Percentiles rank a stretch among this genome's conserved stretches.
phyloP scores from a whole-genome alignment of 2,329 filamentous ascomycete species.

The Knoxdaviesia capensis region DNA sequence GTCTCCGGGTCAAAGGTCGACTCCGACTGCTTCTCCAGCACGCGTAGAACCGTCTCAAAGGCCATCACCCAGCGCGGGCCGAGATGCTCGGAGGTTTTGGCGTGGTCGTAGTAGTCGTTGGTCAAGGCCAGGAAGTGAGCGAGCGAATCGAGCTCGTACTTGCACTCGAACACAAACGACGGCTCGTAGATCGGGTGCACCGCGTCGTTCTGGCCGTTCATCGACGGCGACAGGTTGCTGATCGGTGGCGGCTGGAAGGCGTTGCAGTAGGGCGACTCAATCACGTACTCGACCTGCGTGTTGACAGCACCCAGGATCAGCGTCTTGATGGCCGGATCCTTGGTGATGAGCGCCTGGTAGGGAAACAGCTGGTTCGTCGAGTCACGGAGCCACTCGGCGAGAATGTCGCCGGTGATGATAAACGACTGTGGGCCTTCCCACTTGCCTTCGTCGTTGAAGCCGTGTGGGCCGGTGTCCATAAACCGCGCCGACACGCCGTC shows the following conservation, averaged over 20 bases:
- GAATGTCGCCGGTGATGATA: slow-evolving; percentile 83
- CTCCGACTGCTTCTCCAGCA: slow-evolving; percentile 59
- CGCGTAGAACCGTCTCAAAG: slow-evolving; percentile 49
- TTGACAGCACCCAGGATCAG: slow-evolving; percentile 87
- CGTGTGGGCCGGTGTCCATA: slow-evolving; percentile 17
- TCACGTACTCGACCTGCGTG: slow-evolving; percentile 88
- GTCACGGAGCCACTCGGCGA: slow-evolving; percentile 81
- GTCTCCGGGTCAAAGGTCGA: slow-evolving; percentile 59
- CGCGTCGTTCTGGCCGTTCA: slow-evolving; percentile 62
- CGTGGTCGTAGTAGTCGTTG: slow-evolving; percentile 73
- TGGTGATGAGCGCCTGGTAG: slow-evolving; percentile 69
- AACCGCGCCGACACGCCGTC: slow-evolving; percentile 24
- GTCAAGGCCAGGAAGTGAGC: slow-evolving; percentile 73
- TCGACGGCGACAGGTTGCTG: slow-evolving; percentile 48
- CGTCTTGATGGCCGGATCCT: slow-evolving; percentile 56
- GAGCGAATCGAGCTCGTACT: slow-evolving; percentile 92
- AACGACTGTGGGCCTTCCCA: slow-evolving; percentile 84
- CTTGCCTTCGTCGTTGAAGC: slow-evolving; percentile 29
- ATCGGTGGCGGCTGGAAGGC: slow-evolving; percentile 90
- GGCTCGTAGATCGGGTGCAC: slow-evolving; percentile 82
- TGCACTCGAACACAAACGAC: slow-evolving; percentile 83
- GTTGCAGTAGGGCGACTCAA: slow-evolving; percentile 91
- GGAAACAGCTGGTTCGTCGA: slow-evolving; percentile 85
- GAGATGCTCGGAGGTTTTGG: slow-evolving; percentile 58
- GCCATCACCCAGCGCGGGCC: slow-evolving; percentile 62